These are phyloP conservation scores for Cryoendolithus antarcticus DNA, from an alignment of 2,329 filamentous ascomycete genomes.

Conservation along the genomic window DNA sequence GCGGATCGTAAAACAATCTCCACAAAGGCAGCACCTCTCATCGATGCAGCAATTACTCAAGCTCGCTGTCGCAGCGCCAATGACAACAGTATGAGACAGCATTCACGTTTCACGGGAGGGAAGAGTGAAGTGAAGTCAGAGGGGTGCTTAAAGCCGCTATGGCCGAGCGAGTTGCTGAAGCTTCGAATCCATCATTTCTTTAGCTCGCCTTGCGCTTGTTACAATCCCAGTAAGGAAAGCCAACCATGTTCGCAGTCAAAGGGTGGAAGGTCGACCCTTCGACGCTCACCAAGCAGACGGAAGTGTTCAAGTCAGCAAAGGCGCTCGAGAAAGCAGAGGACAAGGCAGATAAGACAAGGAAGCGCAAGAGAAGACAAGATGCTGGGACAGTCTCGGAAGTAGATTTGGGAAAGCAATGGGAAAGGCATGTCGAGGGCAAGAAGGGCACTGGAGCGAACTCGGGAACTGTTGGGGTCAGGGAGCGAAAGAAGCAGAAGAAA, in stretches of 20 bases:
- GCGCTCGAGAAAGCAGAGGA: constrained; percentile 37
- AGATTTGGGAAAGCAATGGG: constrained; percentile 70
- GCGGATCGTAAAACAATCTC: too few relatives aligned
- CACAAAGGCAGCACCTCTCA: too few relatives aligned
- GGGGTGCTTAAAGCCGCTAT: too few relatives aligned
- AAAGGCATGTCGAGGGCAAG: constrained; percentile 63
- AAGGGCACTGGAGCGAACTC: constrained; percentile 7
- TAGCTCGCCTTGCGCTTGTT: too few relatives aligned
- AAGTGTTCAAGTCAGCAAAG: constrained; percentile 24
- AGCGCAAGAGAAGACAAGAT: constrained; percentile 19
- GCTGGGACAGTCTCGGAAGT: constrained; percentile 44
- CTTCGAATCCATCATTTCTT: too few relatives aligned
- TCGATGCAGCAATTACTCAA: too few relatives aligned
- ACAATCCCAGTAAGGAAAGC: too few relatives aligned
- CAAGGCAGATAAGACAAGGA: constrained; percentile 31
- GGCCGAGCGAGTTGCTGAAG: too few relatives aligned
- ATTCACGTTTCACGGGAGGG: too few relatives aligned
- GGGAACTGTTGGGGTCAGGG: constrained; percentile 6
- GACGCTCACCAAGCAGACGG: constrained; percentile 57
- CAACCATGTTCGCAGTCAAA: constrained; percentile 75
- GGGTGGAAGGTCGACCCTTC: constrained; percentile 77
- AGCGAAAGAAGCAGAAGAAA: constrained; percentile 24
- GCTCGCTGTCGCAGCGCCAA: too few relatives aligned
- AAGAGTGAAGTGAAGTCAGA: too few relatives aligned
- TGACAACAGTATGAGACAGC: too few relatives aligned